A percentile compares a stretch with the other conserved stretches of the same genome.
Evolutionary conservation across 2,329 filamentous ascomycete species (phyloP).

Genomic region (Penicillium sp.): DNA sequence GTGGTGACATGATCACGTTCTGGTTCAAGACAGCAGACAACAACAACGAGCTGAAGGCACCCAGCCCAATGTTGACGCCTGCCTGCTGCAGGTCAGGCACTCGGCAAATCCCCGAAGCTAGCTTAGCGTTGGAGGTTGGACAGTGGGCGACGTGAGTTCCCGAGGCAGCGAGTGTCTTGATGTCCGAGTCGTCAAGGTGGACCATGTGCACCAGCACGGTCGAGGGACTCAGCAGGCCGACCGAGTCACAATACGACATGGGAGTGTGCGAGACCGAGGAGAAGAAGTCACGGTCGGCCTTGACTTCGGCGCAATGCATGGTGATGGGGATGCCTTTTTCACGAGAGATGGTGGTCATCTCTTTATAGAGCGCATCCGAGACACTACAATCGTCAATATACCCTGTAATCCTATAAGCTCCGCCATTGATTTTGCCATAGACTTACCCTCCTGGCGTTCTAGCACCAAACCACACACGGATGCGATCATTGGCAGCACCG

Average conservation of each 20-base stretch:
- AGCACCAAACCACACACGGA: conserved; percentile 53
- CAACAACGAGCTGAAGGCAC: no score
- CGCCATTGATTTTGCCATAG: no score
- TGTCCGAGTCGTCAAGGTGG: conserved; percentile 50
- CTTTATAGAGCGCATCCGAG: conserved; percentile 39
- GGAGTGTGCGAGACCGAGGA: conserved; percentile 39
- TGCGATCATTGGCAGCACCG: conserved; percentile 41
- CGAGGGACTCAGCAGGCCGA: conserved; percentile 41
- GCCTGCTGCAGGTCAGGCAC: conserved; percentile 48
- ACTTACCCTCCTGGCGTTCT: conserved; percentile 50
- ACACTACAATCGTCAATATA: conserved; percentile 20
- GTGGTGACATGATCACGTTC: no score
- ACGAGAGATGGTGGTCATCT: conserved; percentile 45
- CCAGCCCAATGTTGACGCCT: conserved; percentile 51
- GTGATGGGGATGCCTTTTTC: conserved; percentile 47
- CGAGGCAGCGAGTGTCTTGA: conserved; percentile 41
- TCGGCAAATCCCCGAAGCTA: conserved; percentile 53
- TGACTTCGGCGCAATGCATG: conserved; percentile 28
- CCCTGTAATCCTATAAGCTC: no score
- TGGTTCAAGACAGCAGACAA: no score
- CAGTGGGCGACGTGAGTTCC: conserved; percentile 54
- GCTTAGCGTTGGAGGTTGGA: conserved; percentile 55
- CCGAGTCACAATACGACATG: conserved; percentile 44
- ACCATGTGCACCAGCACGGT: conserved; percentile 57
- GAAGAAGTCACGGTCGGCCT: conserved; percentile 44